Conservation (phyloP, 225 moss, liverwort and hornwort species). For the Physcomitrium patens region DNA sequence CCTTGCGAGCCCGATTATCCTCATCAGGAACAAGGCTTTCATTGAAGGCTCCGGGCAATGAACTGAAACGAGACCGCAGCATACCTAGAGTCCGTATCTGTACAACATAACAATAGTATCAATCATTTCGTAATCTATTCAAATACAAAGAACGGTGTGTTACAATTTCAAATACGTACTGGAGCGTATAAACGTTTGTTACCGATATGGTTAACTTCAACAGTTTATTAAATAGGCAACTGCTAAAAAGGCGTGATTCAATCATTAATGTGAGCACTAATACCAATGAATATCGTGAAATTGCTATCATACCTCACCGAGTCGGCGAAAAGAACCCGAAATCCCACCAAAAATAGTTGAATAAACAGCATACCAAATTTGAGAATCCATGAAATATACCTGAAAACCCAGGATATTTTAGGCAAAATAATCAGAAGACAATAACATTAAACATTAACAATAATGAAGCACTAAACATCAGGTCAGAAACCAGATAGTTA, state of each 20-base stretch:
- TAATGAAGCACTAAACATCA: background rate
- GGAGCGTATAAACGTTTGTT: background rate
- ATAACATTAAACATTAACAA: background rate
- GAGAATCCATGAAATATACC: conserved; percentile 99
- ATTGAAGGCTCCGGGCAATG: conserved; percentile 92
- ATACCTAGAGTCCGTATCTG: conserved; percentile 96
- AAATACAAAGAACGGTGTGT: background rate
- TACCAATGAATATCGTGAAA: background rate
- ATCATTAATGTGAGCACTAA: background rate
- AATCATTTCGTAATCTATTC: background rate
- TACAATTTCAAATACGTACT: background rate
- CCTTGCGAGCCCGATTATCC: conserved; percentile 51
- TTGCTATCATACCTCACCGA: conserved; percentile 73
- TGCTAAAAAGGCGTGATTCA: background rate
- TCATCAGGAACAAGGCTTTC: conserved; percentile 84
- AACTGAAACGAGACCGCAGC: conserved; percentile 90
- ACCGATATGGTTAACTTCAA: background rate
- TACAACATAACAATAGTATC: background rate
- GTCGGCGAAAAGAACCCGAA: conserved; percentile 81
- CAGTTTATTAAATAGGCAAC: background rate
- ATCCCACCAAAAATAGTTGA: conserved; percentile 93
- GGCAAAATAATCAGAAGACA: background rate
- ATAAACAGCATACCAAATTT: conserved; percentile 96
- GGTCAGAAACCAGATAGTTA: background rate
- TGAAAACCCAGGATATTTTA: conserved; percentile 32